Evolutionary conservation across 2,329 filamentous ascomycete genomes (phyloP).

Genomic region (Onygena corvina): DNA sequence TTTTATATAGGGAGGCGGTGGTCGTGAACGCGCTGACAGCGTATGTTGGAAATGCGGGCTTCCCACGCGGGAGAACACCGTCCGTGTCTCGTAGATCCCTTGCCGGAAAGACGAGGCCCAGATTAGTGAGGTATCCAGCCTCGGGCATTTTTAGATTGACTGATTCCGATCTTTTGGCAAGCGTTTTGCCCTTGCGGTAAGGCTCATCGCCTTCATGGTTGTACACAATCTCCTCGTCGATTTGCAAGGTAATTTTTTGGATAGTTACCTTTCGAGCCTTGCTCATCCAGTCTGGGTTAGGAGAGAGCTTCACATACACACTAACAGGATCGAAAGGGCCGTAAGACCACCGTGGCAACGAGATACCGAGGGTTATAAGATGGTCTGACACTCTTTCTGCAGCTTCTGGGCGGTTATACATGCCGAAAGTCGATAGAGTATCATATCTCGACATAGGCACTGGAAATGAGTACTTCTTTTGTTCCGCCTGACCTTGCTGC

Average conservation of each 20-base stretch:
- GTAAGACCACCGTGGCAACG: constrained; percentile 89
- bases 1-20: constrained; percentile 87
- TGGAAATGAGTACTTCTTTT: constrained; percentile 84
- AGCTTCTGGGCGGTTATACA: constrained; percentile 94
- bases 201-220: constrained; percentile 96
- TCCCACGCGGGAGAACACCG: constrained; percentile 73
- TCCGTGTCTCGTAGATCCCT: constrained; percentile 80
- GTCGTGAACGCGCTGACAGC: constrained; percentile 86
- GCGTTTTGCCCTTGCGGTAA: constrained; percentile 72
- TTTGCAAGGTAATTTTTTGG: constrained; percentile 80
- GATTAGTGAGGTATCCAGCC: constrained; percentile 81
- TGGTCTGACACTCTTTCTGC: constrained; percentile 79
- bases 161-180: constrained; percentile 70
- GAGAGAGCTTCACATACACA: constrained; percentile 86
- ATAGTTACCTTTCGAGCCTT: constrained; percentile 90
- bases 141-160: constrained; percentile 80
- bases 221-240: constrained; percentile 97
- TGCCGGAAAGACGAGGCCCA: constrained; percentile 79
- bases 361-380: constrained; percentile 80
- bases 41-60: constrained; percentile 79
- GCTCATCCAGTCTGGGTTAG: constrained; percentile 79
- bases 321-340: constrained; percentile 89
- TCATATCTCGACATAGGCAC: constrained; percentile 89
- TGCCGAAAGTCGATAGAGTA: constrained; percentile 93
- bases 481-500: constrained; percentile 74